A percentile compares a stretch with the other conserved stretches of the same genome.
Conservation (phyloP, 1,139 yeast genomes). For the Blastobotrys proliferans region DNA sequence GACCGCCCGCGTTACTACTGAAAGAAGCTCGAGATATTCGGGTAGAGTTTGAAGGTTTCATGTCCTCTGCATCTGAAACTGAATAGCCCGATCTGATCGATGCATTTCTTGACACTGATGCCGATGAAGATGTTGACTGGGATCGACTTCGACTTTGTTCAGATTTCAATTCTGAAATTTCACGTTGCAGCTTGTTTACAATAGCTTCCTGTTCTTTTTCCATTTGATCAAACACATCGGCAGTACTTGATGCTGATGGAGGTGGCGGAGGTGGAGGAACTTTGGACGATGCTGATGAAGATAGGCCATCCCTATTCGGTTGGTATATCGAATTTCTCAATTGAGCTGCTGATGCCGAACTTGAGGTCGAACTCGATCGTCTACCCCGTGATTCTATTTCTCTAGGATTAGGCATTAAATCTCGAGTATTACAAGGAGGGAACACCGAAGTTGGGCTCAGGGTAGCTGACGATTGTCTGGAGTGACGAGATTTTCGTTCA, state of each 20-base stretch:
- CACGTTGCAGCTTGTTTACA: conserved; percentile 37
- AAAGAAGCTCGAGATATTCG: conserved; percentile 22
- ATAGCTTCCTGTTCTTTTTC: conserved; percentile 39
- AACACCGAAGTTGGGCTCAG: conserved; percentile 11
- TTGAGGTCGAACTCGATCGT: conserved; percentile 16
- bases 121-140: conserved; percentile 32
- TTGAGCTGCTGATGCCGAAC: conserved; percentile 15
- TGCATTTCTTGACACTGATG: conserved; percentile 30
- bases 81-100: conserved; percentile 27
- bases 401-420: not conserved
- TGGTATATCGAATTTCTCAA: conserved; percentile 7
- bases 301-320: not conserved
- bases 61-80: conserved; percentile 28
- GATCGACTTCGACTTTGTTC: conserved; percentile 31
- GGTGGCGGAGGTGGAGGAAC: not conserved
- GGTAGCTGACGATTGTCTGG: conserved; percentile 10
- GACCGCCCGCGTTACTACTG: conserved; percentile 12
- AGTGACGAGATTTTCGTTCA: conserved; percentile 6
- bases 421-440: conserved; percentile 2
- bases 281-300: not conserved
- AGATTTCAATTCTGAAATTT: conserved; percentile 29
- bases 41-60: not conserved
- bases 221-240: conserved; percentile 30
- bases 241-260: conserved; percentile 14
- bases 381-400: conserved; percentile 13